Evolutionary conservation across 1,284 basidiomycete genomes (phyloP).

Genomic region (Stereum hirsutum): DNA sequence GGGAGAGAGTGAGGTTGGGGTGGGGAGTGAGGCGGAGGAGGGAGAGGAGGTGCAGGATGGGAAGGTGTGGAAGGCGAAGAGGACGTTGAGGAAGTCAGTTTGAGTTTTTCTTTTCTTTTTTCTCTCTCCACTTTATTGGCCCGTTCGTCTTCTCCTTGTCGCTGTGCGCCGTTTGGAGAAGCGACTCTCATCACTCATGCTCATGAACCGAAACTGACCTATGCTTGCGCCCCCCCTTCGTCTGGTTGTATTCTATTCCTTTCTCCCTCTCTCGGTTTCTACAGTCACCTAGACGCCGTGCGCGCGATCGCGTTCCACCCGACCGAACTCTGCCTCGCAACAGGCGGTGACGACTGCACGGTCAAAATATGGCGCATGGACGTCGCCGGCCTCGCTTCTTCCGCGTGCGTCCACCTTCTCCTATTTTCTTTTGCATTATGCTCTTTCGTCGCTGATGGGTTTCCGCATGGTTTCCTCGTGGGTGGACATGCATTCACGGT

Average conservation of each 20-base stretch:
- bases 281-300: constrained; percentile 93
- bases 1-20: constrained; percentile 52
- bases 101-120: constrained; percentile 5
- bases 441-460: constrained; percentile 2
- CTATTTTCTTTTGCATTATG: constrained; percentile 5
- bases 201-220: too few species aligned
- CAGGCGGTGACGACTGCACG: constrained; percentile 91
- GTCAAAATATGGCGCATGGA: constrained; percentile 95
- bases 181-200: too few species aligned
- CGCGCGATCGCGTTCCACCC: constrained; percentile 86
- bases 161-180: constrained; percentile 12
- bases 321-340: constrained; percentile 75
- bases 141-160: neutral
- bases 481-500: too few species aligned
- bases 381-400: constrained; percentile 58
- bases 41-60: too few species aligned
- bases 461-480: constrained; percentile 10
- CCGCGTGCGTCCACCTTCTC: constrained; percentile 42
- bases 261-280: too few species aligned
- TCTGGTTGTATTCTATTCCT: too few species aligned
- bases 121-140: neutral
- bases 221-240: too few species aligned
- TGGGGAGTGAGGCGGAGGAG: constrained; percentile 56
- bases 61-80: constrained; percentile 80
- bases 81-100: constrained; percentile 80